phyloP scores from a whole-genome alignment of 225 moss, liverwort and hornwort genomes.

The Climacium dendroides region DNA sequence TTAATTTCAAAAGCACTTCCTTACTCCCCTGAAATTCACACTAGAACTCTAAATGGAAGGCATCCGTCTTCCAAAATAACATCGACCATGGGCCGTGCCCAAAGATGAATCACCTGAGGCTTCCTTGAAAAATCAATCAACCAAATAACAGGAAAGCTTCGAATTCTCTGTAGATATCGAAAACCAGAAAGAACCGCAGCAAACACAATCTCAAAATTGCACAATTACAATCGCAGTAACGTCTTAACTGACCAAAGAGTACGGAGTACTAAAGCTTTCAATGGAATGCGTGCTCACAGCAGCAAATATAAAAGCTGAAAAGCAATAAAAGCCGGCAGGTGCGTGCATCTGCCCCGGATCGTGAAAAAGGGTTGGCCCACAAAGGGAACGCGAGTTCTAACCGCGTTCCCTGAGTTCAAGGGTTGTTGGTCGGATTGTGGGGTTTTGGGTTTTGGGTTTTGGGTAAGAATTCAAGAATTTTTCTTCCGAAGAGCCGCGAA shows the following conservation, averaged over 20 bases:
- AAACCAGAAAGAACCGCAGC: not conserved
- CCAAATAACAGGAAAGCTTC: not conserved
- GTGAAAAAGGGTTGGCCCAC: not conserved
- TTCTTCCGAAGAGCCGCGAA: not conserved
- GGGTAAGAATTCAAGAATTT: too few species aligned
- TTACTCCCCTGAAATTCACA: not conserved
- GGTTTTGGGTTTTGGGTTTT: constrained; percentile 15
- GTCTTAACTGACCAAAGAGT: not conserved
- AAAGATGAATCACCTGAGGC: not conserved
- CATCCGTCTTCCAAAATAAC: not conserved
- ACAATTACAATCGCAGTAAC: not conserved
- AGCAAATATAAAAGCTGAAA: not conserved
- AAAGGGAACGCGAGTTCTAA: not conserved
- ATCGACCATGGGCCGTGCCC: not conserved
- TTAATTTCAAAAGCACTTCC: not conserved
- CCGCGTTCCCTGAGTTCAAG: not conserved
- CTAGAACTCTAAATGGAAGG: not conserved
- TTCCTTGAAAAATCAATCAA: not conserved
- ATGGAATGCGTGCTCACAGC: not conserved
- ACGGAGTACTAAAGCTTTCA: too few species aligned
- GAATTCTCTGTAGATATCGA: not conserved
- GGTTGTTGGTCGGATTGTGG: not conserved
- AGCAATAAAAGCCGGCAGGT: too few species aligned
- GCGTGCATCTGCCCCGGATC: not conserved
- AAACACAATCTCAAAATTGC: not conserved